Percentiles rank a stretch among this genome's conserved stretches.
Evolutionary conservation across 2,329 filamentous ascomycete species (phyloP).

Genomic region (Neofusicoccum ribis): DNA sequence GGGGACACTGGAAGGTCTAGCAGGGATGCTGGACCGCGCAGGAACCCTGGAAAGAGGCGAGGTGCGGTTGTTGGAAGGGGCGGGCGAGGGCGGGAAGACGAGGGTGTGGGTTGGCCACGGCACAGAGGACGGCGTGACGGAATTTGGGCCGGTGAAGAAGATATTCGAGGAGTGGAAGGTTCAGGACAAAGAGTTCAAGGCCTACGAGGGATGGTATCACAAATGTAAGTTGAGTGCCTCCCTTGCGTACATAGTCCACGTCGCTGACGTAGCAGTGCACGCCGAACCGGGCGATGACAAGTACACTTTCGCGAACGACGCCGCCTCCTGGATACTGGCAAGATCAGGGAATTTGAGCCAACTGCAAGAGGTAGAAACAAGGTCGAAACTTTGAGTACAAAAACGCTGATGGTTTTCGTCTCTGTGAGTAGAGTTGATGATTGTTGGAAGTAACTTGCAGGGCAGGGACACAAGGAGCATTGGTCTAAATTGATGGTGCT

Average conservation of each 20-base stretch:
- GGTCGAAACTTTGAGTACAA: slow-evolving; percentile 33
- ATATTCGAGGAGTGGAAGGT: slow-evolving; percentile 62
- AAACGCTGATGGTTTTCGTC: not conserved
- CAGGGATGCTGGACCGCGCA: slow-evolving; percentile 75
- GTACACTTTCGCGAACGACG: slow-evolving; percentile 36
- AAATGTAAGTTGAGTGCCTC: slow-evolving; percentile 49
- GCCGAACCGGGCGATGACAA: slow-evolving; percentile 38
- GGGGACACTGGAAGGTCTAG: slow-evolving; percentile 79
- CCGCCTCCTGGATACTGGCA: slow-evolving; percentile 37
- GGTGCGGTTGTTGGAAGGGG: slow-evolving; percentile 44
- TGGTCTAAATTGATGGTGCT: not conserved
- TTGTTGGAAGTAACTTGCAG: not conserved
- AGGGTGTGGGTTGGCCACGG: slow-evolving; percentile 76
- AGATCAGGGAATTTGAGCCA: slow-evolving; percentile 31
- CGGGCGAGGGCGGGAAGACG: slow-evolving; percentile 56
- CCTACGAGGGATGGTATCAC: slow-evolving; percentile 78
- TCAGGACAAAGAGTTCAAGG: slow-evolving; percentile 68
- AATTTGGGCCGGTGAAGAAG: slow-evolving; percentile 62
- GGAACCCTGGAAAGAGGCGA: slow-evolving; percentile 59
- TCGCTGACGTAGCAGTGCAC: slow-evolving; percentile 31
- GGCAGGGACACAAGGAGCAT: not conserved
- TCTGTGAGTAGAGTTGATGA: not conserved
- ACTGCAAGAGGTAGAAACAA: slow-evolving; percentile 30
- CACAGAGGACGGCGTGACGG: slow-evolving; percentile 69
- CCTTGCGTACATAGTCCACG: not conserved